A percentile compares a stretch with the other conserved stretches of the same genome.
Conservation (phyloP, 257 asterid species). For the Nyctanthes arbortristis region DNA sequence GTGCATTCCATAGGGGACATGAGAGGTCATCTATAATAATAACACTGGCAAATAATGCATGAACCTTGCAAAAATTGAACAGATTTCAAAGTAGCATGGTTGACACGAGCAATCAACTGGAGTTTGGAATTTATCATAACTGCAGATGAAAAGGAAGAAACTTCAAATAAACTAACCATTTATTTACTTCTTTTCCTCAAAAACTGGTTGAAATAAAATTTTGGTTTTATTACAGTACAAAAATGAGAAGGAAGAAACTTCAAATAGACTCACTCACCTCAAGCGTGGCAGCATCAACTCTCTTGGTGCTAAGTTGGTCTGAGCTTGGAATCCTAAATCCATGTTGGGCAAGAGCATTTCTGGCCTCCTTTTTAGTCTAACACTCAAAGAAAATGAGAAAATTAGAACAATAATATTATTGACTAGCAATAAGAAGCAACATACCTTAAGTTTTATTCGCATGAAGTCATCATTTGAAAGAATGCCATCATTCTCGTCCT, state of each 20-base stretch:
- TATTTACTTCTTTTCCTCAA: not conserved
- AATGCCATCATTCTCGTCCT: conserved; percentile 60
- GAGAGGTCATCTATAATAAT: not conserved
- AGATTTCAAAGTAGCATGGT: not conserved
- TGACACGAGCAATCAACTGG: not conserved
- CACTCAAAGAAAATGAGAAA: conserved; percentile 21
- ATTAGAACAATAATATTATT: conserved; percentile 12
- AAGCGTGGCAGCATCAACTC: conserved; percentile 75
- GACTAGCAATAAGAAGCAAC: conserved; percentile 17
- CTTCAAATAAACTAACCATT: not conserved
- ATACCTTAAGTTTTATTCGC: conserved; percentile 80
- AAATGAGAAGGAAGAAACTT: not conserved
- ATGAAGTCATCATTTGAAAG: conserved; percentile 94
- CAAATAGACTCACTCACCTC: conserved; percentile 55
- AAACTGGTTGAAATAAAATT: not conserved
- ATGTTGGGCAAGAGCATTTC: conserved; percentile 48
- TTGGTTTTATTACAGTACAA: not conserved
- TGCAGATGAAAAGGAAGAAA: not conserved
- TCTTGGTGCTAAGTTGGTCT: conserved; percentile 67
- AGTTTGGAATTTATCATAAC: not conserved
- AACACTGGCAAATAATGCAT: conserved; percentile 1
- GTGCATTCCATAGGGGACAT: conserved; percentile 9
- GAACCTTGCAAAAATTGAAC: conserved; percentile 4
- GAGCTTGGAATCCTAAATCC: conserved; percentile 85
- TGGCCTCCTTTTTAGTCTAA: conserved; percentile 83